Evolutionary conservation across 805 yeast genomes (phyloP), one percentile per base, ranked within the genome.

Genomic region (Nakazawaea ishiwadae): DNA sequence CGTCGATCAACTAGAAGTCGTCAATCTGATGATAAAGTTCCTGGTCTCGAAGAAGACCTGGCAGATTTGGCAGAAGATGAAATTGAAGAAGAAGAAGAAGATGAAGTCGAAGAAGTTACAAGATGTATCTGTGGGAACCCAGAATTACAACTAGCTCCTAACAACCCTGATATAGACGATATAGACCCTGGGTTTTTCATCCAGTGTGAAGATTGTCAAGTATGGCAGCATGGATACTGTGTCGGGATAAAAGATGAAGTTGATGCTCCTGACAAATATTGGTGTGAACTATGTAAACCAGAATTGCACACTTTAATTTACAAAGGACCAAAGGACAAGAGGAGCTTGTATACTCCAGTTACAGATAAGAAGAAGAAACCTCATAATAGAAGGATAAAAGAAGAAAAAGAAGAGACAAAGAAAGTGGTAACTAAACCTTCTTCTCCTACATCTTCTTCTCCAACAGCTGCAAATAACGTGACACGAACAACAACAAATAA

Each of bases 191-290:
- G 91, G 2, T 68, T 84, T 38, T 84, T 76, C 55, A 84, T 84
- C 50, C 93, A 84, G 54, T 84, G 95, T 70, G 99, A 93, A 54
- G 73, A 75, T 48, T 91, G 99, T 65, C 79, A 86, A 15, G 96
- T 84, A 6, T 91, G 99, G 99, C 99, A 91, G 61, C 99, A 91
- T 59, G 98, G 97, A 2, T 87, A 71, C 63, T 91, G 99, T 67
- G 96, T 91, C 28, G 95, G 96, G 1, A 78, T 91, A 44, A 69
- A 70, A 41, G 79, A 77, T 38, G 87, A 81, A 47, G 78, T 75
- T 11, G 81, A 77, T 37, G 86, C 88, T 2, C 96, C 97, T 3
- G 97, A 91, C 44, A 86, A 86, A 60, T 91, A 93, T 62, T 88
- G 90, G 86, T 91, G 99, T 69, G 99, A 91, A 59, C 62, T 65